phyloP scores from a whole-genome alignment of 805 yeast genomes.

The Yueomyces sp. region DNA sequence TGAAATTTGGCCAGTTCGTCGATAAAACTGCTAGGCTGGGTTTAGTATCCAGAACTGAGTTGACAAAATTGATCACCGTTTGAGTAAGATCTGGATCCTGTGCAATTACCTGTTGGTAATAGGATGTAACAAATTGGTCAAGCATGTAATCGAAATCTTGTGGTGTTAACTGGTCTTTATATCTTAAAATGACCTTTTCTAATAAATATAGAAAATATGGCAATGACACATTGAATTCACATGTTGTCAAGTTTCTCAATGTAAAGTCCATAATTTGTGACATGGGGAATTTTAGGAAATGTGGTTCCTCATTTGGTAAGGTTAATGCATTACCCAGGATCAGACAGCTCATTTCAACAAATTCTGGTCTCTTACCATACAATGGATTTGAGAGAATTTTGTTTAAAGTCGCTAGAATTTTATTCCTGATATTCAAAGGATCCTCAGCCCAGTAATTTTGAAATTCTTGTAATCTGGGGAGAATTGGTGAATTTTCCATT shows the following conservation, averaged over 20 bases:
- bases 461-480: constrained; percentile 14
- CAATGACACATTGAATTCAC: constrained; percentile 24
- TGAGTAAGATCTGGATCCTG: constrained; percentile 50
- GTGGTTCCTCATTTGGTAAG: constrained; percentile 19
- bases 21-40: constrained; percentile 35
- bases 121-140: constrained; percentile 26
- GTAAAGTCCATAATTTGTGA: constrained; percentile 17
- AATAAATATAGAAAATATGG: constrained; percentile 33
- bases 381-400: constrained; percentile 22
- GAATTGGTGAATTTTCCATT: constrained; percentile 13
- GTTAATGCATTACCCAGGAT: constrained; percentile 31
- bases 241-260: constrained; percentile 11
- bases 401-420: constrained; percentile 32
- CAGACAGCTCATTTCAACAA: constrained; percentile 51
- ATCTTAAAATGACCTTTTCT: constrained; percentile 31
- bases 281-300: constrained; percentile 18
- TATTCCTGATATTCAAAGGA: constrained; percentile 30
- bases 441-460: constrained; percentile 37
- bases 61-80: constrained; percentile 36
- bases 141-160: constrained; percentile 27
- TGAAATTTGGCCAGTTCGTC: constrained; percentile 13
- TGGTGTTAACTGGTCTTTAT: constrained; percentile 21
- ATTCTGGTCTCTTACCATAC: constrained; percentile 30
- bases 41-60: constrained; percentile 33
- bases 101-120: constrained; percentile 24